phyloP scores from a whole-genome alignment of 108 stramenopile species.

The Pelagomonas calceolata region DNA sequence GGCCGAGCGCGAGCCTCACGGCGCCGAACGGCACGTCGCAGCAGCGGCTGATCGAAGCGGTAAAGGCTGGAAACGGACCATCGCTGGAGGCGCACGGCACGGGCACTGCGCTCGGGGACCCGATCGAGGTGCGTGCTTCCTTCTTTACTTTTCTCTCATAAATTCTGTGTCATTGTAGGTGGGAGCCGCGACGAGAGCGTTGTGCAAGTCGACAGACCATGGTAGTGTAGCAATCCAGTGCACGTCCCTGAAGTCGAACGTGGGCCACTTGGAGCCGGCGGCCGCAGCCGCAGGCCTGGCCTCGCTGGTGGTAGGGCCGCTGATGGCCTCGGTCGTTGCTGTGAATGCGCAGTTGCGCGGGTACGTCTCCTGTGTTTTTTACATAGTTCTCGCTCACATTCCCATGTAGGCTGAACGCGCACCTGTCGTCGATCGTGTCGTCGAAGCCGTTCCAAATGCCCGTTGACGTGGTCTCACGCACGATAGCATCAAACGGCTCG shows the following conservation, averaged over 20 bases:
- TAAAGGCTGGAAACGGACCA: neutral
- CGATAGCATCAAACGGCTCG: too few species aligned
- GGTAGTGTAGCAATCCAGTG: neutral
- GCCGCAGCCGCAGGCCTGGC: neutral
- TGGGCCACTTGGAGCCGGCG: neutral
- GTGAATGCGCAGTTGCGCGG: too few species aligned
- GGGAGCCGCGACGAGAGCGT: neutral
- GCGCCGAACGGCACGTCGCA: conserved; percentile 40
- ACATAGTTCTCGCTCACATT: too few species aligned
- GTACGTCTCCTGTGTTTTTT: too few species aligned
- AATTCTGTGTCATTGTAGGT: neutral
- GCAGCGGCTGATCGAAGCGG: conserved; percentile 15
- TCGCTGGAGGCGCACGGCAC: conserved; percentile 35
- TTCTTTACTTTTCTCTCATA: too few species aligned
- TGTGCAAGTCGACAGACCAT: neutral
- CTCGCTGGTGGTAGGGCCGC: too few species aligned
- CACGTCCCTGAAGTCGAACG: neutral
- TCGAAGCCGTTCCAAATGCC: too few species aligned
- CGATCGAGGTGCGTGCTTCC: conserved; percentile 17
- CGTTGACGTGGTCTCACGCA: neutral
- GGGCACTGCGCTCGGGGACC: conserved; percentile 41
- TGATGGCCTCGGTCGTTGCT: too few species aligned
- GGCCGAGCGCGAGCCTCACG: conserved; percentile 32
- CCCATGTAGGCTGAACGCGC: too few species aligned
- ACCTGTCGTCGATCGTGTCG: too few species aligned